These are phyloP conservation scores for Ilex asprella DNA, from an alignment of 257 asterid species.

Conservation along the genomic window DNA sequence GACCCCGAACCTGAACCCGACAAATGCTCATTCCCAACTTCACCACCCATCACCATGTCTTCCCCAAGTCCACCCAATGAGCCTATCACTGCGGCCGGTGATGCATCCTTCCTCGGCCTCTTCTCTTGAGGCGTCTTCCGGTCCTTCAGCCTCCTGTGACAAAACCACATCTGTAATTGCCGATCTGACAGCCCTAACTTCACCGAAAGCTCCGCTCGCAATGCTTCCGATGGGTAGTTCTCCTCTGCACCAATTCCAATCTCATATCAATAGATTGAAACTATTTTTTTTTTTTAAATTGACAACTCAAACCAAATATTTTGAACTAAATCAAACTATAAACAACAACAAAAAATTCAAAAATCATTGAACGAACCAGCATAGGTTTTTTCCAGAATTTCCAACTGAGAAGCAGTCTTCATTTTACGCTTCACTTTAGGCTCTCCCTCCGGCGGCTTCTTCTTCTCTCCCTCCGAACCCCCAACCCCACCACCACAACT, in stretches of 20 bases:
- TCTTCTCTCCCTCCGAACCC: conserved; percentile 28
- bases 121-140: conserved; percentile 53
- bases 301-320: conserved; percentile 3
- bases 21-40: conserved; percentile 23
- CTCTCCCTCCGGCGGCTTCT: conserved; percentile 39
- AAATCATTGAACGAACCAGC: conserved; percentile 40
- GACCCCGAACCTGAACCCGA: conserved; percentile 26
- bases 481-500: conserved; percentile 6
- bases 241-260: conserved; percentile 43
- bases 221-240: conserved; percentile 68
- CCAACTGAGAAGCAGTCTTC: conserved; percentile 88
- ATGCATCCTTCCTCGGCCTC: conserved; percentile 35
- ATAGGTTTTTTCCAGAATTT: conserved; percentile 75
- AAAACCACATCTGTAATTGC: conserved; percentile 97
- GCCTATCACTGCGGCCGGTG: conserved; percentile 34
- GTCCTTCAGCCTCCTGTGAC: conserved; percentile 91
- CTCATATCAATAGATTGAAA: background rate
- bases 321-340: conserved; percentile 1
- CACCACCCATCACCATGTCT: conserved; percentile 30
- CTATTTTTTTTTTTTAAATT: no score
- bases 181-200: conserved; percentile 77
- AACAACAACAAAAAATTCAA: background rate
- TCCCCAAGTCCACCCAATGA: conserved; percentile 32
- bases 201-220: conserved; percentile 71
- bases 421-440: conserved; percentile 71